Evolutionary conservation across 192 early-diverging fungal genomes (phyloP), one percentile per base, ranked within the genome.

Genomic region (Coemansia sp.): DNA sequence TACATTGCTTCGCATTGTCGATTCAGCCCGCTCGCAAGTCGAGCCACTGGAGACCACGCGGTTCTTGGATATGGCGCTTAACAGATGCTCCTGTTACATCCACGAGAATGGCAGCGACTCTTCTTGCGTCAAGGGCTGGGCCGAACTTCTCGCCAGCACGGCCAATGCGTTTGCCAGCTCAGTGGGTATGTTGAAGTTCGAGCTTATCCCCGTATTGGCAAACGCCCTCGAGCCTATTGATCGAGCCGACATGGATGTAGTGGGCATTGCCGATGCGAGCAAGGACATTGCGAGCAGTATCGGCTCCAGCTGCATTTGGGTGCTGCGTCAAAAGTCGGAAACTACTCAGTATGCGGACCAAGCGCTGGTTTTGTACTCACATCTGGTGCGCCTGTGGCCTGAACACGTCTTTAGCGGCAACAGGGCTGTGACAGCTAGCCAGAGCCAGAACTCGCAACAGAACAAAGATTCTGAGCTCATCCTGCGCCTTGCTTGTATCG

Each of bases 321-420:
- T 83, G 6, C 46, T 83, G 34, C 61, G 66, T 1, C 81, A 83
- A 60, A 75, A 72, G 40, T 62, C 79, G 0, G 72, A 77, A 55
- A 52, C 72, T 38, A 71, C 58, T 16, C 18, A 67, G 9, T 78
- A 75, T 31, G 44, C 70, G 0, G 81, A 83, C 39, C 69, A 72
- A 52, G 75, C 81, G 44, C 68, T 83, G n/a, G 81, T 75, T 20
- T 60, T 83, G 29, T 74, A 69, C 34, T 74, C 81, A 20, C 81
- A 83, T 24, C 33, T 78, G 31, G 73, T 64, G 24, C 64, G 81
- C 12, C 68, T 83, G 38, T 83, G 81, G 81, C 81, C 75, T 9
- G 46, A 46, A 3, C 53, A 61, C 29, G 61, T 70, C 10, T 83
- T 74, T 66, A 29, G 47, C 34, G 27, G 20, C 46, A n/a, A 53